Evolutionary conservation across 306 rosid genomes (phyloP), one percentile per base, ranked within the genome.

Genomic region (Casuarina cunninghamiana): DNA sequence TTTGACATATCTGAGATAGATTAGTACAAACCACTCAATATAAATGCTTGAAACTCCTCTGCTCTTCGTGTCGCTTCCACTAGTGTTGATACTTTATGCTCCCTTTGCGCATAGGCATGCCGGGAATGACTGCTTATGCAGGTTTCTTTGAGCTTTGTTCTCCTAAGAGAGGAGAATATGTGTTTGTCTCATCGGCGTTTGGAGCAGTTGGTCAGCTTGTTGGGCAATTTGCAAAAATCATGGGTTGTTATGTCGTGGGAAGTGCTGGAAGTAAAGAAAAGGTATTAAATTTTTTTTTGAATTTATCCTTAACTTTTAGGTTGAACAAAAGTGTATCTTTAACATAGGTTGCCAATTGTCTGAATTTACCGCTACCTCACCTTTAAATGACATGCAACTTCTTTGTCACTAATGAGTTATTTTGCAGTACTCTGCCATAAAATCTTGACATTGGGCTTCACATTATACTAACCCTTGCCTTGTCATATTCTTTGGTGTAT

Each of bases 181-280:
- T 88, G 0, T 88, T 90, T 10, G 41, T 90, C n/a, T 90, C 93
- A 41, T 80, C 91, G 61, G 83, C 89, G 71, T 83, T 76, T 79
- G 89, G 88, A 44, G 91, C 88, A 19, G 81, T 88, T 65, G 91
- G 91, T 53, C 89, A 88, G 78, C 74, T 83, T 35, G 91, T 88
- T 12, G 89, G 91, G 0, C 88, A 88, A 38, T 54, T 88, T 21
- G 91, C 91, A 26, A 88, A 90, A 26, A 21, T 87, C 83, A 53
- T 80, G 73, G 94, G 87, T 26, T 90, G 90, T 50, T 88, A 90
- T 83, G 90, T 90, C 73, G 90, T 90, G 75, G 90, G 94, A 79
- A 84, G 89, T 77, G 88, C 89, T 15, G 86, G 89, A n/a, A 87
- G 85, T 42, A 77, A 82, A 67, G 79, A 86, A 38, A 90, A 87